Conservation (phyloP, 2,329 filamentous ascomycete species). For the Akanthomyces uredinophilus region DNA sequence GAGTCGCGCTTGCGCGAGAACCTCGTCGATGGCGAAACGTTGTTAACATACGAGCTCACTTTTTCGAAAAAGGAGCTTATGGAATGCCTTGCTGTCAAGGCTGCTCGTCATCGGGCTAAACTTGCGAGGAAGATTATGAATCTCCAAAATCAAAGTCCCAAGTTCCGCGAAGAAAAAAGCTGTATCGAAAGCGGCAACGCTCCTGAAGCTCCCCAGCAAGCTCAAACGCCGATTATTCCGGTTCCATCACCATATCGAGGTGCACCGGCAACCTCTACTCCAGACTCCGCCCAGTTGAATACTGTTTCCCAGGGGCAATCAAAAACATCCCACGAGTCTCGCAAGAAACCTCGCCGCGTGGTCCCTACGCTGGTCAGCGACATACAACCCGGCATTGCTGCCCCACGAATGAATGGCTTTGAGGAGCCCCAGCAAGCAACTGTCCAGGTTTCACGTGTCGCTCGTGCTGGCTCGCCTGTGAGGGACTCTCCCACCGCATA, state of each 20-base stretch:
- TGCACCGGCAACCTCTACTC: background rate
- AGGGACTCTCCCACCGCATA: slow-evolving; percentile 26
- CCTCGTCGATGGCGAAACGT: slow-evolving; percentile 58
- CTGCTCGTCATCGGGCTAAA: slow-evolving; percentile 52
- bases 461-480: background rate
- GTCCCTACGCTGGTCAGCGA: slow-evolving; percentile 23
- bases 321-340: background rate
- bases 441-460: background rate
- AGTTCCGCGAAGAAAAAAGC: slow-evolving; percentile 32
- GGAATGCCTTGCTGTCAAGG: slow-evolving; percentile 50
- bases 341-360: slow-evolving; percentile 25
- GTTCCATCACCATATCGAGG: background rate
- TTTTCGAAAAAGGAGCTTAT: slow-evolving; percentile 45
- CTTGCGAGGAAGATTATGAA: slow-evolving; percentile 53
- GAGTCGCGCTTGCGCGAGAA: slow-evolving; percentile 53
- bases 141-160: slow-evolving; percentile 47
- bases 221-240: background rate
- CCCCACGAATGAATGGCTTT: slow-evolving; percentile 7
- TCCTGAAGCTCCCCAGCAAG: background rate
- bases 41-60: slow-evolving; percentile 54
- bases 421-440: background rate
- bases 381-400: slow-evolving; percentile 16
- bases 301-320: background rate
- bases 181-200: background rate
- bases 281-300: background rate